phyloP scores from a whole-genome alignment of 2,329 filamentous ascomycete species.

The Aureobasidium sp. region DNA sequence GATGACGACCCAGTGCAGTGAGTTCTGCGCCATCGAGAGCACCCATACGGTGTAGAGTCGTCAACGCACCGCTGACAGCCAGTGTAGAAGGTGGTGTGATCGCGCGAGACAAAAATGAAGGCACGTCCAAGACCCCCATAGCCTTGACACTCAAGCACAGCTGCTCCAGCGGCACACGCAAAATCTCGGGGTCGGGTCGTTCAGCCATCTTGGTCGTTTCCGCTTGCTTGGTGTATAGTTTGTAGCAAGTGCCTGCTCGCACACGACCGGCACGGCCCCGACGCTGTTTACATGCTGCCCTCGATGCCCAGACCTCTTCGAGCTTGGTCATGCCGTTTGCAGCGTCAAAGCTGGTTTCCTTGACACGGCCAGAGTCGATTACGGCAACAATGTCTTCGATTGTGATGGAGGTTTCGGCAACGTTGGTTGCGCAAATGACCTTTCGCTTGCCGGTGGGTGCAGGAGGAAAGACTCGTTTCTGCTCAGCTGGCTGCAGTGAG shows the following conservation, averaged over 20 bases:
- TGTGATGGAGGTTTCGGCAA: constrained; percentile 96
- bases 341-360: constrained; percentile 91
- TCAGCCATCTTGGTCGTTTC: constrained; percentile 77
- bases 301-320: constrained; percentile 91
- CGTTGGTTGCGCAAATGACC: constrained; percentile 90
- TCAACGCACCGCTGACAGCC: constrained; percentile 80
- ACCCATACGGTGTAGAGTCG: constrained; percentile 74
- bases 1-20: constrained; percentile 82
- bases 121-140: constrained; percentile 83
- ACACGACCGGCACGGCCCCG: constrained; percentile 91
- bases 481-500: constrained; percentile 80
- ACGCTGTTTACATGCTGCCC: constrained; percentile 88
- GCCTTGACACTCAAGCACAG: constrained; percentile 89
- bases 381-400: constrained; percentile 96
- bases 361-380: constrained; percentile 90
- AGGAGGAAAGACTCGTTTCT: constrained; percentile 74
- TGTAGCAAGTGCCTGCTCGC: constrained; percentile 85
- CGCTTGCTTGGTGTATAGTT: constrained; percentile 81
- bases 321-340: constrained; percentile 90
- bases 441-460: constrained; percentile 78
- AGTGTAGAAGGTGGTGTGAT: constrained; percentile 80
- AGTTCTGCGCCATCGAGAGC: constrained; percentile 79
- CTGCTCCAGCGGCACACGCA: constrained; percentile 86
- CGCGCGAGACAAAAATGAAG: constrained; percentile 72
- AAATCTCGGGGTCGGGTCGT: constrained; percentile 87